Conservation (phyloP, 352 stramenopile genomes). For the Globisporangium camurandrum region DNA sequence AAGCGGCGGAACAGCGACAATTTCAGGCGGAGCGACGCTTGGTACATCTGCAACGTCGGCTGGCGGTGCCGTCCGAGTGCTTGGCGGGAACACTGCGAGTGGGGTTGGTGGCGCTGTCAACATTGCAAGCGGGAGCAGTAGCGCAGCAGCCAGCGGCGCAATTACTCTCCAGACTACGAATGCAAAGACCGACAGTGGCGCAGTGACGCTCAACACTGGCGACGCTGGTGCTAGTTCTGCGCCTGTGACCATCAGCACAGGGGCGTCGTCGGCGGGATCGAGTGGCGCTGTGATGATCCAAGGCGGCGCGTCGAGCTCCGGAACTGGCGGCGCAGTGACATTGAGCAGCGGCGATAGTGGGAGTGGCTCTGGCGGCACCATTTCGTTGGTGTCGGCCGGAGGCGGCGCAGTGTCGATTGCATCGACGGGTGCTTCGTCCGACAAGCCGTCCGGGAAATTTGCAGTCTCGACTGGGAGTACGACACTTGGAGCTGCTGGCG, state of each 20-base stretch:
- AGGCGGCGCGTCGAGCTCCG: constrained; percentile 35
- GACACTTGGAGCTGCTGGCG: constrained; percentile 16
- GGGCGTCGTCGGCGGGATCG: constrained; percentile 18
- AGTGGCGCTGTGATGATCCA: constrained; percentile 39
- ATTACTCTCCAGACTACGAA: constrained; percentile 11
- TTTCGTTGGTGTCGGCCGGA: constrained; percentile 10
- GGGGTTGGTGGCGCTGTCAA: constrained; percentile 35
- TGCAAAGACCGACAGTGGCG: constrained; percentile 1
- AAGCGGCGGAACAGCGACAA: constrained; percentile 29
- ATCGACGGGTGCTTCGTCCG: constrained; percentile 10
- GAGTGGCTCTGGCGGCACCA: constrained; percentile 11
- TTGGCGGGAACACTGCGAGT: constrained; percentile 33
- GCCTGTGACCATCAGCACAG: constrained; percentile 21
- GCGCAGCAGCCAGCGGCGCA: constrained; percentile 20
- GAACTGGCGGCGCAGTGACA: constrained; percentile 25
- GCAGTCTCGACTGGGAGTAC: constrained; percentile 23
- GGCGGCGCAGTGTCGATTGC: constrained; percentile 19
- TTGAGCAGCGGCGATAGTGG: constrained; percentile 27
- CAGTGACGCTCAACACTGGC: constrained; percentile 6
- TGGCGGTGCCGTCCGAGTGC: constrained; percentile 30
- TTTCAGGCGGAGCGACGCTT: constrained; percentile 31
- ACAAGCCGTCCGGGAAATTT: constrained; percentile 20
- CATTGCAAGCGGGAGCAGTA: constrained; percentile 37
- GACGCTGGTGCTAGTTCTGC: not conserved
- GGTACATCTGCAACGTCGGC: constrained; percentile 24